Evolutionary conservation across 495 filamentous ascomycete genomes (phyloP).

Genomic region (Penicillium bovifimosum): DNA sequence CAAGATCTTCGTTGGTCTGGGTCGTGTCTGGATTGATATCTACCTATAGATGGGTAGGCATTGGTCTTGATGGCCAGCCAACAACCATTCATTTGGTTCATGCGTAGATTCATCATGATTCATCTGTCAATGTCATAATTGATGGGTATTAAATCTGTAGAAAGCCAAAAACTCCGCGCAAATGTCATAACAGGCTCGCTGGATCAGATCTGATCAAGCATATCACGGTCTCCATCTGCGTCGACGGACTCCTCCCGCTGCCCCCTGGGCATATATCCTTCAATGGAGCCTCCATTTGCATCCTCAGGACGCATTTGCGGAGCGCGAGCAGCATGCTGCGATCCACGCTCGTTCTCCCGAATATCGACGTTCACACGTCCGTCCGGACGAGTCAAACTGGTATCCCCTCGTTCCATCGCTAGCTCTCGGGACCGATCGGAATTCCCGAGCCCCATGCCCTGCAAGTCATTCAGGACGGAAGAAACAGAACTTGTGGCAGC

Average conservation of each 20-base stretch:
- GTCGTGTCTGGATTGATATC: constrained; percentile 3
- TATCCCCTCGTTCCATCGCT: constrained; percentile 46
- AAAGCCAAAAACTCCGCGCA: constrained; percentile 10
- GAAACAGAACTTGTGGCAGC: constrained; percentile 11
- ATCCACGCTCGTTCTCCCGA: constrained; percentile 32
- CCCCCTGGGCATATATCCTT: constrained; percentile 39
- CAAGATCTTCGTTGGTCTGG: constrained; percentile 10
- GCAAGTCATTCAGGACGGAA: constrained; percentile 29
- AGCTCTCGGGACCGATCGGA: constrained; percentile 31
- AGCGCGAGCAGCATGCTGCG: constrained; percentile 13
- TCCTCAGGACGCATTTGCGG: constrained; percentile 35
- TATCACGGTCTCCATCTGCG: constrained; percentile 24
- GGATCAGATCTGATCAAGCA: constrained; percentile 33
- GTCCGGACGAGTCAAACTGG: constrained; percentile 18
- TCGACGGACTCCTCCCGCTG: constrained; percentile 3
- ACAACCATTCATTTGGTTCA: constrained; percentile 4
- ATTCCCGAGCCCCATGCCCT: constrained; percentile 29
- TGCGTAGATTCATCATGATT: constrained; percentile 13
- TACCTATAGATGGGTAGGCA: not conserved
- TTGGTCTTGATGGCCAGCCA: constrained; percentile 5
- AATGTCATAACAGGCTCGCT: constrained; percentile 5
- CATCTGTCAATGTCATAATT: constrained; percentile 13
- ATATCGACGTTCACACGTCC: constrained; percentile 37
- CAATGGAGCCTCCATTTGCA: constrained; percentile 38
- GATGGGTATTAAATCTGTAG: constrained; percentile 20